These are phyloP conservation scores for Aspergillus leporis DNA, from an alignment of 495 filamentous ascomycete species.

Conservation along the genomic window DNA sequence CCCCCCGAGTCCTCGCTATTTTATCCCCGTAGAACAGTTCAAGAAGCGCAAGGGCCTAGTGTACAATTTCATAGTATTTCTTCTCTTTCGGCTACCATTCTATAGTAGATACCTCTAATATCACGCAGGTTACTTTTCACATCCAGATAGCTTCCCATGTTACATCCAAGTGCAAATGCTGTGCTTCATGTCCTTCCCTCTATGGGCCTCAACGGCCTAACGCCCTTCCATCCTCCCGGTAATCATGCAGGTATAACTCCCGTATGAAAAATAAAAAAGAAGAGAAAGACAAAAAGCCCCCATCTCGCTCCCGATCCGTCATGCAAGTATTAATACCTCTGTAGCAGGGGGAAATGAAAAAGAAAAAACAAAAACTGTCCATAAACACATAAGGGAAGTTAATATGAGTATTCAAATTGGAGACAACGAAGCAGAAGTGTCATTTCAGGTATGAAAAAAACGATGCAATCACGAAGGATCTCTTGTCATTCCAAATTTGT, in stretches of 20 bases:
- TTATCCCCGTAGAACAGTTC: neutral
- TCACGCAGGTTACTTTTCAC: neutral
- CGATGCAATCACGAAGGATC: neutral
- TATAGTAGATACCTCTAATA: neutral
- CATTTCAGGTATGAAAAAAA: neutral
- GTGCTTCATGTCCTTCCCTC: neutral
- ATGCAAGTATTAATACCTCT: slow-evolving; percentile 1
- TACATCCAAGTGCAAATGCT: neutral
- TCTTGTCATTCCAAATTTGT: neutral
- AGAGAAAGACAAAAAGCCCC: neutral
- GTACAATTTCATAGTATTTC: neutral
- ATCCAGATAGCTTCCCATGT: neutral
- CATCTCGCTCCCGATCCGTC: neutral
- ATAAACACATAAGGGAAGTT: neutral
- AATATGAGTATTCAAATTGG: neutral
- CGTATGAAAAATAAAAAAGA: neutral
- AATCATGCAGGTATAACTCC: neutral
- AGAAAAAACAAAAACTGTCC: neutral
- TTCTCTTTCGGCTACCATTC: slow-evolving; percentile 1
- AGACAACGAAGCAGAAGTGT: neutral
- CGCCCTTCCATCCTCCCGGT: neutral
- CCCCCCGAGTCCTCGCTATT: neutral
- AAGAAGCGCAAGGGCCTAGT: too few relatives aligned
- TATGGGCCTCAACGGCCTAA: neutral
- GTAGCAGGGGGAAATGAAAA: neutral